phyloP scores from a whole-genome alignment of 2,329 filamentous ascomycete species.

The Alternaria sp. region DNA sequence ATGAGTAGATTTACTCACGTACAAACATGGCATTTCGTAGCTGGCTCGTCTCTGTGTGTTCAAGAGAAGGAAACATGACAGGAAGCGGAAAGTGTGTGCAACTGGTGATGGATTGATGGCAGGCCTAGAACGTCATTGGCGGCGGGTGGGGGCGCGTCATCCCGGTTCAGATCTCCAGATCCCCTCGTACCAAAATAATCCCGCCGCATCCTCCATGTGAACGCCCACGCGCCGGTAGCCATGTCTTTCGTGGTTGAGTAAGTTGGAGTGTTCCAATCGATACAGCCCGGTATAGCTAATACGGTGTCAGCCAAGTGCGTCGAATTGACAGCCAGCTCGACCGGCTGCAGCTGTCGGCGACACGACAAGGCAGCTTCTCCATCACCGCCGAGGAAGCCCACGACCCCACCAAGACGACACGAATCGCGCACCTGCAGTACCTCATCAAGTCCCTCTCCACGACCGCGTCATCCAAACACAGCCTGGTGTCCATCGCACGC shows the following conservation, averaged over 20 bases:
- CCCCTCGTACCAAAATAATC: constrained; percentile 5
- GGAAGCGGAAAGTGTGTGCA: neutral
- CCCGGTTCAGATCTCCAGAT: constrained; percentile 13
- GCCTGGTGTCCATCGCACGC: constrained; percentile 63
- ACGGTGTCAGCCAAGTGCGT: constrained; percentile 58
- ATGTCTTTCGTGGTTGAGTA: constrained; percentile 54
- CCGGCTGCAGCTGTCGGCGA: constrained; percentile 58
- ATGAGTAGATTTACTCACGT: neutral
- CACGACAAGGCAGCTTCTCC: constrained; percentile 36
- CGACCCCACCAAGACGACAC: constrained; percentile 54
- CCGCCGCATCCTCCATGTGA: constrained; percentile 7
- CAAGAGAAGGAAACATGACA: neutral
- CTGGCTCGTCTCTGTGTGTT: neutral
- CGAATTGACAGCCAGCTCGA: constrained; percentile 65
- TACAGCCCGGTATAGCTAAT: constrained; percentile 4
- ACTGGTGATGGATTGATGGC: neutral
- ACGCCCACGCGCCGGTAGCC: constrained; percentile 31
- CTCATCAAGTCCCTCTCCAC: constrained; percentile 76
- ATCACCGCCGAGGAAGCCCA: constrained; percentile 44
- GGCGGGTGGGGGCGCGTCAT: constrained; percentile 10
- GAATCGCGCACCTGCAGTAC: constrained; percentile 64
- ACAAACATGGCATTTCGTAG: neutral
- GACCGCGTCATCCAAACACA: constrained; percentile 66
- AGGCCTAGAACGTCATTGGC: constrained; percentile 3
- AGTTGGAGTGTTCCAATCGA: constrained; percentile 14